phyloP scores from a whole-genome alignment of 768 basidiomycete genomes.

The Serendipita sp. region DNA sequence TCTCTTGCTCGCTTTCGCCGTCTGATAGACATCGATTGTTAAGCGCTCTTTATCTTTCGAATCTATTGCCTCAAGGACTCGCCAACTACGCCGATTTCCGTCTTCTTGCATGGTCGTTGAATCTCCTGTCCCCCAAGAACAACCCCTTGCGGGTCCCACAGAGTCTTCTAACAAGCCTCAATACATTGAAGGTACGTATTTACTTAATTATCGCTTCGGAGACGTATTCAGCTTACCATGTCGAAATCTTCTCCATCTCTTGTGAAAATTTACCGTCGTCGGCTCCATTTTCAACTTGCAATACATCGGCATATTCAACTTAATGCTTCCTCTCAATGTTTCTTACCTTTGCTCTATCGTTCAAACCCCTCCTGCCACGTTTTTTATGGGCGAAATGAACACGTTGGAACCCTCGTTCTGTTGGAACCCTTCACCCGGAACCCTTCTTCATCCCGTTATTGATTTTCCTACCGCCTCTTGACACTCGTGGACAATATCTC shows the following conservation, averaged over 20 bases:
- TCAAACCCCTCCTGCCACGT: background rate
- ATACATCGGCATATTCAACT: background rate
- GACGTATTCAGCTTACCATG: background rate
- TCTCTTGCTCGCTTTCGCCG: background rate
- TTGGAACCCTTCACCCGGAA: background rate
- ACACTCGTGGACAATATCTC: background rate
- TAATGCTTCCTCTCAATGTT: background rate
- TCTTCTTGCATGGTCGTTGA: conserved; percentile 1
- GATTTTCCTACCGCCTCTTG: background rate
- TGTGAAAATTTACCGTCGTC: background rate
- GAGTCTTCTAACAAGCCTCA: background rate
- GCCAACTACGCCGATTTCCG: background rate
- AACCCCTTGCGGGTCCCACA: background rate
- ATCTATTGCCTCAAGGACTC: background rate
- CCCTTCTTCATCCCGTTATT: background rate
- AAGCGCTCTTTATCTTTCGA: background rate
- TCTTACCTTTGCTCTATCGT: background rate
- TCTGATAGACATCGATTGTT: conserved; percentile 2
- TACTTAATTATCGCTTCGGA: background rate
- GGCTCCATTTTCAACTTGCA: background rate
- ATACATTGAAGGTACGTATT: background rate
- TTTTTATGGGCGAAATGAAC: background rate
- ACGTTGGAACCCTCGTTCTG: background rate
- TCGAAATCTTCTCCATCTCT: background rate
- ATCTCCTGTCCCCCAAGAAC: background rate